Percentiles rank a stretch among this genome's conserved stretches.
Evolutionary conservation across 78 protist genomes (phyloP).

Genomic region (Dictyostelium citrinum): DNA sequence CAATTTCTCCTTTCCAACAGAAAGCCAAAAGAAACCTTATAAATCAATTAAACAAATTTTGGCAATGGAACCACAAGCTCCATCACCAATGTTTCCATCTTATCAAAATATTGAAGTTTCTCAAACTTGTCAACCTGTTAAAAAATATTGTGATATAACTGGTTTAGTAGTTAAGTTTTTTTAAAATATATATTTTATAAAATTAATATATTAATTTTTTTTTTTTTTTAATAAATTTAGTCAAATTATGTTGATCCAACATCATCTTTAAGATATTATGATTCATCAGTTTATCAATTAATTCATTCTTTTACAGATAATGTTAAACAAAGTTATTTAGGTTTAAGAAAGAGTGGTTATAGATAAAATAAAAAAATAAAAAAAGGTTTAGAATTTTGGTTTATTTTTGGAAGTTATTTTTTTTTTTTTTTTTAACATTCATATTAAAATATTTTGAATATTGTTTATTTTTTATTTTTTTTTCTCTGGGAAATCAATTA

Average conservation of each 20-base stretch:
- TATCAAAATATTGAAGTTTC: constrained; percentile 56
- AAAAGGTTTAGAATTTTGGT: not conserved
- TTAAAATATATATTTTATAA: not conserved
- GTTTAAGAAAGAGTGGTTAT: constrained; percentile 9
- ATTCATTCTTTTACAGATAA: constrained; percentile 26
- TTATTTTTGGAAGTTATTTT: not conserved
- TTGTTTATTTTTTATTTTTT: too few species aligned
- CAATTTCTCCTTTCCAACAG: constrained; percentile 3
- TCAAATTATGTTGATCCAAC: constrained; percentile 49
- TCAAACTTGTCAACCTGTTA: constrained; percentile 7
- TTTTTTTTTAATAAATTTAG: not conserved
- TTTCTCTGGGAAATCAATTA: too few species aligned
- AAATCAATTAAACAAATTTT: constrained; percentile 50
- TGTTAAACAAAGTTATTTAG: constrained; percentile 29
- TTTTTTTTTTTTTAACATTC: not conserved
- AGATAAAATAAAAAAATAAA: not conserved
- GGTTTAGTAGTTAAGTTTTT: constrained; percentile 1
- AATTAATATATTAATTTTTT: not conserved
- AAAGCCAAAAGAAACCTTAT: constrained; percentile 12
- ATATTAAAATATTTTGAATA: too few species aligned
- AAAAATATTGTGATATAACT: constrained; percentile 45
- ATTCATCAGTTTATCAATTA: constrained; percentile 27
- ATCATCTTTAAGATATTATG: constrained; percentile 38
- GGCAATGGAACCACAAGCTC: not conserved
- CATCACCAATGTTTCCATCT: constrained; percentile 44